Evolutionary conservation across 2,329 filamentous ascomycete genomes (phyloP).

Genomic region (Reticulascus tulasneorum): DNA sequence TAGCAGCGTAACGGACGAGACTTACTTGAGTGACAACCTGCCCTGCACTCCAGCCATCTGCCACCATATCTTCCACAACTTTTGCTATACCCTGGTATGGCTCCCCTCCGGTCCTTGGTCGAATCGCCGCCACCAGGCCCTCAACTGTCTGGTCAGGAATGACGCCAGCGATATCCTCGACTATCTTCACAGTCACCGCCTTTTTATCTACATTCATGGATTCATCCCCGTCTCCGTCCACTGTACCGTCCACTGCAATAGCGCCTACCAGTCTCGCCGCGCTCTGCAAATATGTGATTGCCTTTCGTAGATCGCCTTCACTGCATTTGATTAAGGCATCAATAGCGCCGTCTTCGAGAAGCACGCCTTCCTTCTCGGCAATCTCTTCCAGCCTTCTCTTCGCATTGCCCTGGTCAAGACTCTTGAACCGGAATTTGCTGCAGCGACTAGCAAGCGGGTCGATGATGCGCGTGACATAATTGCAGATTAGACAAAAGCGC

Average conservation of each 20-base stretch:
- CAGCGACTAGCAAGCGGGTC: conserved; percentile 91
- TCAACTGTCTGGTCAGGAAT: conserved; percentile 75
- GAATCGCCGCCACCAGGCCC: conserved; percentile 68
- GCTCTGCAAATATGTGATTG: conserved; percentile 93
- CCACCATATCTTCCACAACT: conserved; percentile 84
- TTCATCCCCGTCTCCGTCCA: conserved; percentile 50
- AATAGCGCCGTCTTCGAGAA: conserved; percentile 71
- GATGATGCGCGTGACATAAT: conserved; percentile 97
- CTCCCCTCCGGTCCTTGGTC: conserved; percentile 59
- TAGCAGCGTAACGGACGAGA: not conserved
- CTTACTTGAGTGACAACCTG: conserved; percentile 78
- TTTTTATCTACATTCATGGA: conserved; percentile 59
- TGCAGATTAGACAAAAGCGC: conserved; percentile 94
- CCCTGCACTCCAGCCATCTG: conserved; percentile 93
- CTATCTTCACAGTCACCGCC: conserved; percentile 68
- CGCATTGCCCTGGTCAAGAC: conserved; percentile 81
- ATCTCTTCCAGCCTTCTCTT: conserved; percentile 77
- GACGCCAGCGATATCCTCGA: conserved; percentile 95
- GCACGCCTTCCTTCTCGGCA: conserved; percentile 72
- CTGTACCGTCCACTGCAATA: conserved; percentile 40
- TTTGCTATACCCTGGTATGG: conserved; percentile 72
- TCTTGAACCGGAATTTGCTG: conserved; percentile 98
- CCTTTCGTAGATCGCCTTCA: conserved; percentile 92
- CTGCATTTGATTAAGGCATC: conserved; percentile 82
- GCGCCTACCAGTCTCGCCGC: conserved; percentile 84